A percentile compares a stretch with the other conserved stretches of the same genome.
Conservation (phyloP, 2,329 filamentous ascomycete species). For the Aureobasidium sp. region DNA sequence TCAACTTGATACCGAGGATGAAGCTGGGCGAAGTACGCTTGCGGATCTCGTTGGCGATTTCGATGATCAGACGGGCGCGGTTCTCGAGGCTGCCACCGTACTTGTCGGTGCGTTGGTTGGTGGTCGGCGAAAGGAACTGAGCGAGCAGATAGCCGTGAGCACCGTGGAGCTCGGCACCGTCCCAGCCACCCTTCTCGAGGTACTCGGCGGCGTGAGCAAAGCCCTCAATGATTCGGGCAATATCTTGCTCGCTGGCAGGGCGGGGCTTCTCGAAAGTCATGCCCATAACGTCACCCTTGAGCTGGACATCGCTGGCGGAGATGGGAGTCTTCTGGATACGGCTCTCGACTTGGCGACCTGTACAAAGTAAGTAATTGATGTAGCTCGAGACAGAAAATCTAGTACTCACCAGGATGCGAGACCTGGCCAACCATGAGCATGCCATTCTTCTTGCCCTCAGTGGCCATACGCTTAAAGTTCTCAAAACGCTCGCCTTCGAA, state of each 20-base stretch:
- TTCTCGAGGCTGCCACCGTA: constrained; percentile 40
- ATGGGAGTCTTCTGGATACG: constrained; percentile 45
- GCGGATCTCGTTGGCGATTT: constrained; percentile 35
- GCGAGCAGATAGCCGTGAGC: constrained; percentile 38
- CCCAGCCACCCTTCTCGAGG: constrained; percentile 55
- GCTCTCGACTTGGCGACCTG: constrained; percentile 47
- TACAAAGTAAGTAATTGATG: background rate
- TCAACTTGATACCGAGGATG: constrained; percentile 51
- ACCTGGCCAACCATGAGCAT: constrained; percentile 55
- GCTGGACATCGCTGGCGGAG: constrained; percentile 45
- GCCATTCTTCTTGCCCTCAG: constrained; percentile 49
- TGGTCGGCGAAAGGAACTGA: constrained; percentile 38
- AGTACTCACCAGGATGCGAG: constrained; percentile 43
- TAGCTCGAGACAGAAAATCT: too few relatives aligned
- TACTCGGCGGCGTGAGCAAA: constrained; percentile 58
- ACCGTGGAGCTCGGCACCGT: constrained; percentile 43
- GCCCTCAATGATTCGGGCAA: constrained; percentile 50
- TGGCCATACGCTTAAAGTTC: constrained; percentile 51
- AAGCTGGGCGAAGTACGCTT: constrained; percentile 34
- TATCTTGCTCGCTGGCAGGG: constrained; percentile 48
- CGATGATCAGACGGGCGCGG: constrained; percentile 36
- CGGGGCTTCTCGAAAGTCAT: constrained; percentile 49
- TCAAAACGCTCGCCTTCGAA: constrained; percentile 54
- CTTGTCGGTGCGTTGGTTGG: constrained; percentile 38
- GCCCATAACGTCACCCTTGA: constrained; percentile 39